Evolutionary conservation across 306 rosid species (phyloP), one percentile per base, ranked within the genome.

Genomic region (Glycine latifolia): DNA sequence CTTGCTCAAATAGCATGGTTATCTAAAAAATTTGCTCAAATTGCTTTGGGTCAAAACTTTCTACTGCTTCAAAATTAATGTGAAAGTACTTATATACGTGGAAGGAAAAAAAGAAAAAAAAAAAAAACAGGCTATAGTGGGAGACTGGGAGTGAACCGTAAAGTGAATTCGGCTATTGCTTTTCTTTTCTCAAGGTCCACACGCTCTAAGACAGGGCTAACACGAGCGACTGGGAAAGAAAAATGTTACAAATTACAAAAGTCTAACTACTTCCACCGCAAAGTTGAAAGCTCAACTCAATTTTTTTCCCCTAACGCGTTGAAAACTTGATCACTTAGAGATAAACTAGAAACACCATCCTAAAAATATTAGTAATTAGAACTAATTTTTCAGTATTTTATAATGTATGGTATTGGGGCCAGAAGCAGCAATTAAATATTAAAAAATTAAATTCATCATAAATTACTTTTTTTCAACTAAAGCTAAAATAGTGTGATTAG

Each of bases 191-290:
- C 49, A 84, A 89, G 86, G 95, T 89, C 95, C 95, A 89, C 92
- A 58, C 92, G 90, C 61, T 56, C 79, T 83, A 41, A 13, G 6
- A 26, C 60, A 73, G 46, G 63, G 83, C 63, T 63, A 17, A n/a
- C 3, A 5, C 56, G 68, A 41, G 52, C 65, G 43, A 47, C 61
- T 84, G 75, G 49, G 76, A 47, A 48, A 54, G 56, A 61, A 39
- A 69, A 67, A 4, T 53, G 54, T 53, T 68, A 17, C 8, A 62
- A 44, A 54, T 85, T 52, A 61, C 78, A 77, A 85, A 80, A 83
- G 85, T 87, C 91, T 33, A 68, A 88, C 89, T 63, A 82, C 89
- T 83, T 88, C 91, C 89, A 89, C 92, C 83, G 66, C 88, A 71
- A 83, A 82, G 81, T 80, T 75, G 84, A 84, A 79, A 81, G 17